phyloP scores from a whole-genome alignment of 2,329 filamentous ascomycete genomes.

The Pyricularia grisea region DNA sequence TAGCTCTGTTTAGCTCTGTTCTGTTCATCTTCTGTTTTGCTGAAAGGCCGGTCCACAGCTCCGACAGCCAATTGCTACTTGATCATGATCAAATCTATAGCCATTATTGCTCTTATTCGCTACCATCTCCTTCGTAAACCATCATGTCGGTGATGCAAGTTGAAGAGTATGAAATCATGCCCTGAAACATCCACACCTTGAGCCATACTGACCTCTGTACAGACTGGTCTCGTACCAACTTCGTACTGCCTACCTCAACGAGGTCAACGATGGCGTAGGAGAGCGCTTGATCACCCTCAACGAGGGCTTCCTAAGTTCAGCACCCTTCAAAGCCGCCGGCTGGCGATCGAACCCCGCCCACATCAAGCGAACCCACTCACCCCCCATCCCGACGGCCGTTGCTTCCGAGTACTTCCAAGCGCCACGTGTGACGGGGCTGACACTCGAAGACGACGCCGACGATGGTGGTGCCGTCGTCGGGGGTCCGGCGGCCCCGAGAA shows the following conservation, averaged over 20 bases:
- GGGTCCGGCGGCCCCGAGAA: constrained; percentile 47
- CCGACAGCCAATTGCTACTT: background rate
- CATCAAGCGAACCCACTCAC: constrained; percentile 76
- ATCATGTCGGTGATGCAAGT: constrained; percentile 34
- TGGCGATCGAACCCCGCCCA: constrained; percentile 68
- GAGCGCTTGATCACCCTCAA: constrained; percentile 78
- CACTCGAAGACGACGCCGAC: constrained; percentile 61
- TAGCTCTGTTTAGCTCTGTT: background rate
- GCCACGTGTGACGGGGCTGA: constrained; percentile 51
- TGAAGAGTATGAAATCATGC: constrained; percentile 25
- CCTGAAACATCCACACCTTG: background rate
- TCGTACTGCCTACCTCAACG: constrained; percentile 68
- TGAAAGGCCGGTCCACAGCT: background rate
- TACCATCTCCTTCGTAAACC: background rate
- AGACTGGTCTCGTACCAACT: constrained; percentile 78
- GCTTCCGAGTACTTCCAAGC: constrained; percentile 78
- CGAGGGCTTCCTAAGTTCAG: constrained; percentile 68
- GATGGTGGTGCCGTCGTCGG: constrained; percentile 65
- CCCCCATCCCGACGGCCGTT: constrained; percentile 74
- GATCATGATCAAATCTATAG: background rate
- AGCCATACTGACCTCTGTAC: constrained; percentile 1
- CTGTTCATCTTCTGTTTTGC: background rate
- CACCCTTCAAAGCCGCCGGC: constrained; percentile 73
- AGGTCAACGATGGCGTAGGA: constrained; percentile 75
- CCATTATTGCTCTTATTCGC: background rate